Evolutionary conservation across 768 basidiomycete genomes (phyloP), one percentile per base, ranked within the genome.

Genomic region (Phylloporus sp.): DNA sequence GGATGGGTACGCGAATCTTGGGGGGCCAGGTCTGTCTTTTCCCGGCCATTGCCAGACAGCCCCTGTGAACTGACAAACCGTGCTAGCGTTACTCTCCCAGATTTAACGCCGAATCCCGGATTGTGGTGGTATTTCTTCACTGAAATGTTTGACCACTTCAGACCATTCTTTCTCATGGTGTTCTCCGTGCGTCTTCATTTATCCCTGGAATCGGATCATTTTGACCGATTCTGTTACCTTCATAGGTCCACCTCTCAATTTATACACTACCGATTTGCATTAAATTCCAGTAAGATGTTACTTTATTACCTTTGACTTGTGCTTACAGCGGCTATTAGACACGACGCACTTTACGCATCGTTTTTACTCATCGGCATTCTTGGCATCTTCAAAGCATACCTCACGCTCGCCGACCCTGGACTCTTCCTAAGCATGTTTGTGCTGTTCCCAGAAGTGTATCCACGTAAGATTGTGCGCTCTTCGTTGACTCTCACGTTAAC

Each of bases 81-180:
- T 57, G 27, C 45, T 48, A 97, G 95, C 41, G 62, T 97, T 22
- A 80, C 79, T 18, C 80, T 97, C 9, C 88, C 89, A 2, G 95
- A 97, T 65, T 70, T 98, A 55, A 94, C 92, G 9, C 95, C 97
- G 0, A 98, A 95, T 59, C 83, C 90, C 5, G 95, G 97, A 2
- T 71, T 97, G 26, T 93, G 93, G 89, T 98, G 95, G 95, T 98
- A 98, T 69, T 98, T 98, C 74, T 97, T 98, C 72, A 97, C 93
- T 11, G 95, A 98, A 67, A 97, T 97, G 90, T 99, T 99, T 57
- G 95, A 97, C 64, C 89, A 98, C 65, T 99, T 97, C 76, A 76
- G 97, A 27, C 82, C 86, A 5, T 97, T 97, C 73, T 99, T 97
- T 77, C 74, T 97, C 28, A 87, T 94, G 78, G 90, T 89, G 16